Percentiles rank a stretch among this genome's conserved stretches.
These are phyloP conservation scores for Cladobotryum protrusum DNA, from an alignment of 2,329 filamentous ascomycete species.

Conservation along the genomic window DNA sequence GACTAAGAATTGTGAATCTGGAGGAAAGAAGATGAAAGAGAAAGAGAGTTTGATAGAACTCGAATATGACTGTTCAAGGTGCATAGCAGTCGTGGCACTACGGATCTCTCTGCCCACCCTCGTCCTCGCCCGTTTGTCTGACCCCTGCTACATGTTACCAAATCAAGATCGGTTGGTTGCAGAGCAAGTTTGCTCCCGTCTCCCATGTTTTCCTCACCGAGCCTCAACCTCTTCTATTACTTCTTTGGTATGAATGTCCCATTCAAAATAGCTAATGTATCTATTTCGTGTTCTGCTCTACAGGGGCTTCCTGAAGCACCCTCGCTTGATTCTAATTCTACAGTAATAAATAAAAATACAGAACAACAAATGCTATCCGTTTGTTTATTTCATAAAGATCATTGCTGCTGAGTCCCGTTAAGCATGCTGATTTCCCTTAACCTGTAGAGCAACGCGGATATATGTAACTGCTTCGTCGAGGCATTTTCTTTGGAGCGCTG, in stretches of 20 bases:
- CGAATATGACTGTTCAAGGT: too few species aligned
- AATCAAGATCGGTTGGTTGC: slow-evolving; percentile 8
- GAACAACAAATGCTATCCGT: not conserved
- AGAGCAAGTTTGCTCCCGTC: not conserved
- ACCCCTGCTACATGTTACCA: slow-evolving; percentile 4
- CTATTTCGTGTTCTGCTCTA: too few species aligned
- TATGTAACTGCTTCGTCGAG: slow-evolving; percentile 8
- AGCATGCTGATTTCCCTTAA: slow-evolving; percentile 8
- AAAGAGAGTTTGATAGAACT: not conserved
- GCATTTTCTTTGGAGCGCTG: slow-evolving; percentile 28
- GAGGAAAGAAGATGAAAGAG: not conserved
- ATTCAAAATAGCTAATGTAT: too few species aligned
- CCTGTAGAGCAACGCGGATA: slow-evolving; percentile 9
- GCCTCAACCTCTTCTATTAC: not conserved
- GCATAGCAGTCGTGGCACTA: too few species aligned
- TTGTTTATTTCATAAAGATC: not conserved
- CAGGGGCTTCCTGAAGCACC: too few species aligned
- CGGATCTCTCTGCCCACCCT: too few species aligned
- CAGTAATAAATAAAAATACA: not conserved
- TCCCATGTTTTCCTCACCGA: not conserved
- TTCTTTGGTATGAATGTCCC: too few species aligned
- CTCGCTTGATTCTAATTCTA: too few species aligned
- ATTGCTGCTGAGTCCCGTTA: slow-evolving; percentile 9
- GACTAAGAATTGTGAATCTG: too few species aligned
- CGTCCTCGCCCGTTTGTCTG: slow-evolving; percentile 7